Evolutionary conservation across 257 asterid species (phyloP), one percentile per base, ranked within the genome.

Genomic region (Solanum okadae): DNA sequence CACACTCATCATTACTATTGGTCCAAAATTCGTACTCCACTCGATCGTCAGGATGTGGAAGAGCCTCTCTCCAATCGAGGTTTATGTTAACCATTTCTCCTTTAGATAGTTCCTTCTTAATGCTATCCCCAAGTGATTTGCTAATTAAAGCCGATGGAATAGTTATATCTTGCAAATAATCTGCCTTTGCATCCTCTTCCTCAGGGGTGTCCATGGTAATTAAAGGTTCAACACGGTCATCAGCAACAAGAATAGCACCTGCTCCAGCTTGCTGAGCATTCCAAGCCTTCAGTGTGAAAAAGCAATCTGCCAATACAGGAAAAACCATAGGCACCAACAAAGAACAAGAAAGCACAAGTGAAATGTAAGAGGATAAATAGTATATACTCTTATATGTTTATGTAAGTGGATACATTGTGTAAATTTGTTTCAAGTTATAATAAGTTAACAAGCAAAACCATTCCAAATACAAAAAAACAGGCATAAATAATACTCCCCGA

Each of bases 21-120:
- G 98, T 95, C 99, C 99, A 96, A 82, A 96, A 93, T 91, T 96
- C 99, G 1, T 94, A 96, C 90, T 96, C 98, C 70, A 96, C 98
- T 86, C 99, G 93, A 86, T 96, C 99, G 87, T 96, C 99, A 13
- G 99, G 99, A 91, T 96, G 98, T 1, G 99, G 99, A 87, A 96
- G 98, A 89, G 98, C 93, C 92, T 96, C 99, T 88, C 94, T 93
- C 99, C 99, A 96, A 89, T 96, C 99, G 89, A 96, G 98, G 89
- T 92, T 93, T 88, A 96, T 88, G 91, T 49, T 93, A 46, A 96
- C 98, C 96, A 95, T 93, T 82, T 93, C 95, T 37, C 96, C 97
- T 46, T 90, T 92, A 3, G 96, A 87, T 46, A 94, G 67, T 88
- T 90, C 94, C 27, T 91, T 93, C 88, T 95, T 96, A 83, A 96